These are phyloP conservation scores for Poa annua DNA, from an alignment of 176 grass and related monocot species.

Conservation along the genomic window DNA sequence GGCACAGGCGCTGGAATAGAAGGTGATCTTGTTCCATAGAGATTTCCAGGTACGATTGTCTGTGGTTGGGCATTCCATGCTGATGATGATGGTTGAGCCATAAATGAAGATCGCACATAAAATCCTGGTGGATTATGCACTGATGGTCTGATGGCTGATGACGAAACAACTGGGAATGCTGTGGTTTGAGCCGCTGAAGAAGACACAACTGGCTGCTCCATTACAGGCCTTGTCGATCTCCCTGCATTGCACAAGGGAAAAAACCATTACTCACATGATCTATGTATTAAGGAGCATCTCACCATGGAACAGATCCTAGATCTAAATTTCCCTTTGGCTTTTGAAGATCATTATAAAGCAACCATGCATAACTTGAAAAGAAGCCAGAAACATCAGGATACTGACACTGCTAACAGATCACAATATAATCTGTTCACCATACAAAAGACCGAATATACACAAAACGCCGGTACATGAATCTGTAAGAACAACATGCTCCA, in stretches of 20 bases:
- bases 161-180: conserved; percentile 19
- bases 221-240: conserved; percentile 26
- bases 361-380: neutral
- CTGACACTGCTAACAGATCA: neutral
- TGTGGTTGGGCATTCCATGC: conserved; percentile 21
- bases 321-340: conserved; percentile 13
- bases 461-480: neutral
- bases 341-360: conserved; percentile 3
- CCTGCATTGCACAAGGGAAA: conserved; percentile 29
- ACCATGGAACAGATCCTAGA: conserved; percentile 14
- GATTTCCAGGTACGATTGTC: conserved; percentile 31
- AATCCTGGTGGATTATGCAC: conserved; percentile 14
- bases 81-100: conserved; percentile 18
- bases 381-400: conserved; percentile 7
- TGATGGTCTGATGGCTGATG: conserved; percentile 7
- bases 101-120: neutral
- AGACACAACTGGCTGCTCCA: conserved; percentile 37
- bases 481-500: conserved; percentile 27
- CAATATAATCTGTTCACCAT: neutral
- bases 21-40: conserved; percentile 23
- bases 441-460: conserved; percentile 29
- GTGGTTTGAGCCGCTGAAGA: conserved; percentile 1
- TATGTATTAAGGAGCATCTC: conserved; percentile 27
- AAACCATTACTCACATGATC: conserved; percentile 32
- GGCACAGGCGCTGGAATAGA: conserved; percentile 6